Percentiles rank a stretch among this genome's conserved stretches.
These are phyloP conservation scores for Melaleuca alternifolia DNA, from an alignment of 345 rosid species.

Conservation along the genomic window DNA sequence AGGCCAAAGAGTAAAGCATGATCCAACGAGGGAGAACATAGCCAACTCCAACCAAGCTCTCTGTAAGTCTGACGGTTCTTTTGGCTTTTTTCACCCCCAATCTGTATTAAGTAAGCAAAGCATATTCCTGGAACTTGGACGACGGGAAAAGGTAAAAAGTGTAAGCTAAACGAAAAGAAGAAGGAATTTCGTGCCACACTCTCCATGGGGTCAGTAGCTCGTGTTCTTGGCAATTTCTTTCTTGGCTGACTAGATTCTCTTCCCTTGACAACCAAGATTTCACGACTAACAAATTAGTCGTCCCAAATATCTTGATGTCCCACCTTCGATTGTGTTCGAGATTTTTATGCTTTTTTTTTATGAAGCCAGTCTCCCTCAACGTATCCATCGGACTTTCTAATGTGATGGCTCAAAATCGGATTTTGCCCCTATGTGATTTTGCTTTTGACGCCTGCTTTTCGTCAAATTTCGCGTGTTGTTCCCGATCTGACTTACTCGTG, in stretches of 20 bases:
- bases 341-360: background rate
- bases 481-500: background rate
- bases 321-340: fast-evolving
- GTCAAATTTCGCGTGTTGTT: background rate
- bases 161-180: background rate
- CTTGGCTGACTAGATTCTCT: background rate
- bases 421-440: background rate
- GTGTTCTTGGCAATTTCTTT: background rate
- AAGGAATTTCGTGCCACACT: background rate
- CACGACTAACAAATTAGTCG: background rate
- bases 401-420: fast-evolving
- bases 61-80: background rate
- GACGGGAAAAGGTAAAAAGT: background rate
- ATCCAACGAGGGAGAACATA: background rate
- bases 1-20: background rate
- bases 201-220: background rate
- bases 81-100: background rate
- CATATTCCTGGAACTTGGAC: background rate
- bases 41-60: background rate
- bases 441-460: background rate
- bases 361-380: fast-evolving
- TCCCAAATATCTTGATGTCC: background rate
- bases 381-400: background rate
- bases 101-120: background rate
- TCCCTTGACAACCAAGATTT: background rate